Conservation (phyloP, 805 yeast genomes). For the Candida koratica region DNA sequence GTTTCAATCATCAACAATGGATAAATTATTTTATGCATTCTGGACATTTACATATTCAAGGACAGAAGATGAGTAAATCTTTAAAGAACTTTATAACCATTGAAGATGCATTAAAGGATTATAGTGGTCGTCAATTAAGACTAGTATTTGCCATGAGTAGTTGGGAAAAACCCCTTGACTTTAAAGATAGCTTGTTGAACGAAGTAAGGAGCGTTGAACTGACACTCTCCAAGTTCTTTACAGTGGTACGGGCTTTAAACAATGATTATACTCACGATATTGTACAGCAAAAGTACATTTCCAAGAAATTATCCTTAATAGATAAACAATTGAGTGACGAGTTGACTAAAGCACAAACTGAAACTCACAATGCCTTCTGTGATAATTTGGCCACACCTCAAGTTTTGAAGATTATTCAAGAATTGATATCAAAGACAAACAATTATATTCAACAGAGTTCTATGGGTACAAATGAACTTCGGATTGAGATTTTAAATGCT, state of each 20-base stretch:
- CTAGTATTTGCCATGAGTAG: slow-evolving; percentile 85
- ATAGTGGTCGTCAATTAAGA: slow-evolving; percentile 78
- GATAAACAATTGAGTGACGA: slow-evolving; percentile 57
- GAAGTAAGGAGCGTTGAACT: slow-evolving; percentile 79
- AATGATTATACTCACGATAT: slow-evolving; percentile 56
- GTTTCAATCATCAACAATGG: slow-evolving; percentile 88
- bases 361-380: slow-evolving; percentile 74
- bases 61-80: slow-evolving; percentile 96
- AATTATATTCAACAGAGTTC: slow-evolving; percentile 56
- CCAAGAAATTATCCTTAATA: slow-evolving; percentile 53
- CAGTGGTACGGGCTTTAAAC: slow-evolving; percentile 77
- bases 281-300: slow-evolving; percentile 39
- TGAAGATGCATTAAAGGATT: slow-evolving; percentile 75
- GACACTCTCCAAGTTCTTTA: slow-evolving; percentile 76
- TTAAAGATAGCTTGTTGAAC: slow-evolving; percentile 71
- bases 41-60: slow-evolving; percentile 97
- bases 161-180: slow-evolving; percentile 92
- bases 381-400: slow-evolving; percentile 82
- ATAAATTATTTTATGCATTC: slow-evolving; percentile 94
- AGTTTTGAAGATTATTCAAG: slow-evolving; percentile 62
- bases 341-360: slow-evolving; percentile 49
- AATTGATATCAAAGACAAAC: slow-evolving; percentile 67
- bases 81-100: slow-evolving; percentile 93
- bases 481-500: slow-evolving; percentile 63
- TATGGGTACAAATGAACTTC: slow-evolving; percentile 41